Evolutionary conservation across 2,329 filamentous ascomycete genomes (phyloP), one percentile per base, ranked within the genome.

Genomic region (Coniochaeta sp.): DNA sequence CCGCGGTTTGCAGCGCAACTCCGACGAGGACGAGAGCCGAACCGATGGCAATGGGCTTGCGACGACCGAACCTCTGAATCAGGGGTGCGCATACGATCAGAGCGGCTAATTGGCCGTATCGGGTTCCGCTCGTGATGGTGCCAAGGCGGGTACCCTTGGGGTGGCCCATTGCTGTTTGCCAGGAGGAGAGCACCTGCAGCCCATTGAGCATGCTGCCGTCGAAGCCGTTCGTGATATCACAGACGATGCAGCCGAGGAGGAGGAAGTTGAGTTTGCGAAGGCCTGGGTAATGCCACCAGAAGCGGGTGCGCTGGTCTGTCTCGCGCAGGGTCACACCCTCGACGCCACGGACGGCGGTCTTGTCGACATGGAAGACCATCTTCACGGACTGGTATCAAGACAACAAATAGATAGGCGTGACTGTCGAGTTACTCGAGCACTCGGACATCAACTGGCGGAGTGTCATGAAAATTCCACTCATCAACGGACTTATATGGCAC

Each of bases 1-100:
- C 78, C 2, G 76, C 77, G 54, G 73, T 76, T 62, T 85, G 81
- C 51, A 85, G 63, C 24, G 65, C 62, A 1, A 79, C 80, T 6
- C 81, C 81, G 32, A 78, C 38, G 13, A 75, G 65, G 2, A 67
- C 72, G 71, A 70, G 76, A 3, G 67, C 53, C 42, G 72, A 62
- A 27, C 75, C 78, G 7, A 74, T 61, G 5, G 70, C 76, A 58
- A 82, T 79, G 0, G 77, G 74, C 55, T 70, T 74, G 55, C 81
- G 76, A 50, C 79, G 66, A 1, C 79, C 79, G 53, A 72, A 65
- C 16, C 65, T 67, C 58, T 83, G 78, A 20, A 77, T 78, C 6
- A 78, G 60, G 69, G 69, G 77, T 24, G 79, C 79, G 50, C 78
- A 78, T 13, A 73, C 59, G 1, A 81, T 63, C 5, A 64, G 52